Base-by-base conservation (phyloP, 1,284 basidiomycete genomes). In the Amylostereum areolatum region DNA sequence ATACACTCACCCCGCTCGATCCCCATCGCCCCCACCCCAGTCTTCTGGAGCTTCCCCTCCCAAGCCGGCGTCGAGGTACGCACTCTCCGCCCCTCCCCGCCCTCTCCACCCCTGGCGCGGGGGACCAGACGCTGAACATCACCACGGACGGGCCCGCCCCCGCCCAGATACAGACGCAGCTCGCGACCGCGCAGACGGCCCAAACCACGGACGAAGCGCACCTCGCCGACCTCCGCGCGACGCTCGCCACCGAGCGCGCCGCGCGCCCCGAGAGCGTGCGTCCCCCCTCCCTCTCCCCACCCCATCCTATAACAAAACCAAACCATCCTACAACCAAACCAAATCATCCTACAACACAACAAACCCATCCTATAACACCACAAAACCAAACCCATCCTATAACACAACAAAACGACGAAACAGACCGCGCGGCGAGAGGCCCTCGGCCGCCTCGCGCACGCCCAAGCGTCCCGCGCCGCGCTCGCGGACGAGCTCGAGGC, bases 31-130 rank as follows among this genome's bases (percentile, higher is more conserved):
- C n/a, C n/a, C n/a, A n/a, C n/a, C n/a, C n/a, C 47, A 94, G 91
- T 93, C 68, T 94, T 89, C 64, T 95, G 92, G 92, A 88, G 89
- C 60, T 94, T 94, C 62, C 92, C 92, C 3, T 92, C 89, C 2
- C 87, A 92, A 51, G 78, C 81, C 43, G 91, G 92, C 4, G 80
- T 86, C 3, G 74, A 83, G 59, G 92, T 92, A 55, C 51, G 76
- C 24, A 24, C 7, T 46, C 30, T 39, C 9, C 18, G 6, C 12
- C 7, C 31, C 18, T n/a, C n/a, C n/a, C n/a, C n/a, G n/a, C n/a
- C n/a, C n/a, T n/a, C n/a, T n/a, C n/a, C n/a, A n/a, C n/a, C n/a
- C n/a, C n/a, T n/a, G n/a, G n/a, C n/a, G n/a, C n/a, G n/a, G n/a
- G n/a, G n/a, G n/a, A n/a, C n/a, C n/a, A n/a, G n/a, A n/a, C n/a